Conservation (phyloP, 768 basidiomycete species). For the Lactifluus piperatus region DNA sequence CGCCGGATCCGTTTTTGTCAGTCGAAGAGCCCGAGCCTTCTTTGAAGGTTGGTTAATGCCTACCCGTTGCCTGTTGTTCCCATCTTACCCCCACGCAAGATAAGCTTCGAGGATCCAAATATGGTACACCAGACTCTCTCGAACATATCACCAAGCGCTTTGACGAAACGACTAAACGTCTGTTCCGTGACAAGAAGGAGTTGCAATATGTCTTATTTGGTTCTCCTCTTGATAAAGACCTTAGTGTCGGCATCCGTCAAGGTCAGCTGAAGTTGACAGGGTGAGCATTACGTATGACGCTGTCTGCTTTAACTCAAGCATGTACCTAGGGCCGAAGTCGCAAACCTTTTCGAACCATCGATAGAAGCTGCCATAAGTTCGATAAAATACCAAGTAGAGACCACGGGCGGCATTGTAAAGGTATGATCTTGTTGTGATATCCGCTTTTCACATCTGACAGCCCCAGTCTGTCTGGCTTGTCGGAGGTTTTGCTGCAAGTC, state of each 20-base stretch:
- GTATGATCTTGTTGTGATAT: slow-evolving; percentile 26
- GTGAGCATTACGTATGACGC: slow-evolving; percentile 28
- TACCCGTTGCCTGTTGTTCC: neutral
- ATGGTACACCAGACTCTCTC: slow-evolving; percentile 59
- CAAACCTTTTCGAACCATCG: slow-evolving; percentile 71
- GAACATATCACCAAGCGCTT: slow-evolving; percentile 76
- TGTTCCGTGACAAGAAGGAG: slow-evolving; percentile 62
- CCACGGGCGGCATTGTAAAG: slow-evolving; percentile 58
- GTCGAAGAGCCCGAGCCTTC: slow-evolving; percentile 62
- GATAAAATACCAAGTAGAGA: slow-evolving; percentile 63
- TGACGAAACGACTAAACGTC: slow-evolving; percentile 74
- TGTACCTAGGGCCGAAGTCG: slow-evolving; percentile 38
- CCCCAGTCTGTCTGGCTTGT: slow-evolving; percentile 72
- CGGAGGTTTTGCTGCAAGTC: slow-evolving; percentile 76
- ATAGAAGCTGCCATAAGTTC: slow-evolving; percentile 62
- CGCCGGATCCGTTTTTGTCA: slow-evolving; percentile 77
- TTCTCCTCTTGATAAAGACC: slow-evolving; percentile 69
- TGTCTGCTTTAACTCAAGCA: neutral
- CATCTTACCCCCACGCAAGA: slow-evolving; percentile 33
- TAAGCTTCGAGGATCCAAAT: slow-evolving; percentile 65
- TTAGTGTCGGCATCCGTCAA: slow-evolving; percentile 55
- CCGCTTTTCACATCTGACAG: neutral
- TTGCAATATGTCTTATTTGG: slow-evolving; percentile 70
- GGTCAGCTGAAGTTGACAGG: slow-evolving; percentile 68
- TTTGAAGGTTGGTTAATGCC: slow-evolving; percentile 44